These are phyloP conservation scores for Pleoardoris graminearum DNA, from an alignment of 2,329 filamentous ascomycete genomes.

Conservation along the genomic window DNA sequence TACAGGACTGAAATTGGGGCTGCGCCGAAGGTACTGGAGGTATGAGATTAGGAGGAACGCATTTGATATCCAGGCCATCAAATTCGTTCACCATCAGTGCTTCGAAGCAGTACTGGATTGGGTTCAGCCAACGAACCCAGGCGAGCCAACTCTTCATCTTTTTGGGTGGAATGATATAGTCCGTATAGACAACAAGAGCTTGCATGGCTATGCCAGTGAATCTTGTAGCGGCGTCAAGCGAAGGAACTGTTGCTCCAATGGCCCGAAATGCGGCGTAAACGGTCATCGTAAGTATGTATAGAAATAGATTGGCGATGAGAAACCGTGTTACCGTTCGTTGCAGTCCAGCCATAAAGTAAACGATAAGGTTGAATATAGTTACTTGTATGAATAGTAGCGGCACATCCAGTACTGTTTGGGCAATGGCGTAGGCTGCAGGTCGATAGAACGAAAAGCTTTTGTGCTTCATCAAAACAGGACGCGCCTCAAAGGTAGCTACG, in stretches of 20 bases:
- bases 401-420: constrained; percentile 61
- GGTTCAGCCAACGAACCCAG: constrained; percentile 49
- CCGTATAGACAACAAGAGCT: constrained; percentile 46
- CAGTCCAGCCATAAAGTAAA: constrained; percentile 65
- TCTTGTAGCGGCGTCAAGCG: constrained; percentile 43
- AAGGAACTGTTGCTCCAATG: constrained; percentile 41
- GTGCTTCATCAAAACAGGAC: constrained; percentile 70
- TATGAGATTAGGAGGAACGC: constrained; percentile 59
- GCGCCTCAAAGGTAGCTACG: constrained; percentile 67
- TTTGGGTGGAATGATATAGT: constrained; percentile 44
- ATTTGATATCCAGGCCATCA: constrained; percentile 59
- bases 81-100: constrained; percentile 73
- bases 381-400: constrained; percentile 64
- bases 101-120: constrained; percentile 71
- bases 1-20: constrained; percentile 60
- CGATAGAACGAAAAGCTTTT: constrained; percentile 72
- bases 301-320: constrained; percentile 64
- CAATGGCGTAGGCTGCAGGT: constrained; percentile 63
- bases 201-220: constrained; percentile 49
- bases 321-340: constrained; percentile 62
- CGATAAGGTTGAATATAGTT: constrained; percentile 61
- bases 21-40: constrained; percentile 54
- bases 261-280: constrained; percentile 49
- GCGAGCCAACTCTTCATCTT: constrained; percentile 35
- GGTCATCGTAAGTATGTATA: constrained; percentile 59